Conservation (phyloP, 192 early-diverging fungal species). For the Backusella parvicylindrica region DNA sequence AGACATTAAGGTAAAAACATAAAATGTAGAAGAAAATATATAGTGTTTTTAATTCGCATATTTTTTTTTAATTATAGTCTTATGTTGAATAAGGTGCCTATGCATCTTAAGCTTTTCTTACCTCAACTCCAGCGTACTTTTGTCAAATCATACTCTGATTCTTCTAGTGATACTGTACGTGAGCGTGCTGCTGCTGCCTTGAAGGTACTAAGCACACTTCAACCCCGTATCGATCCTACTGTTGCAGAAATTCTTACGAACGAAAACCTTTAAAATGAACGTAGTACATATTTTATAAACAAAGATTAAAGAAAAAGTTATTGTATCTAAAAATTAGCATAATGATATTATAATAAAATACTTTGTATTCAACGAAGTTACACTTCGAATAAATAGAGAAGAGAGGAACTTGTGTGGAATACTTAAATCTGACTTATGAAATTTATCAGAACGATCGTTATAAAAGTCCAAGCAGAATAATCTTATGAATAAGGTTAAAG, state of each 20-base stretch:
- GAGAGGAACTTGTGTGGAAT: not conserved
- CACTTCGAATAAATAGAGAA: not conserved
- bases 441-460: no score
- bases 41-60: conserved; percentile 20
- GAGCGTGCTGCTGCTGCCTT: conserved; percentile 79
- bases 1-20: conserved; percentile 62
- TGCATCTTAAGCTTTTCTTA: conserved; percentile 92
- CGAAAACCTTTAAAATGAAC: not conserved
- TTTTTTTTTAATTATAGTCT: conserved; percentile 37
- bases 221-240: conserved; percentile 7
- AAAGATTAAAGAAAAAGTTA: not conserved
- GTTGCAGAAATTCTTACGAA: conserved; percentile 12
- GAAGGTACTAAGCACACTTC: conserved; percentile 14
- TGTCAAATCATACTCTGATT: conserved; percentile 82
- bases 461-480: no score
- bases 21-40: not conserved
- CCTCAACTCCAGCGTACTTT: conserved; percentile 98
- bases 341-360: not conserved
- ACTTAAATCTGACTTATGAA: no score
- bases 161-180: conserved; percentile 67
- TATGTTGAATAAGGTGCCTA: conserved; percentile 80
- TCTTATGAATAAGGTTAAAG: no score
- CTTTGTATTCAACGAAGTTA: not conserved
- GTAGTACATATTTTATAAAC: not conserved
- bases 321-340: not conserved